Evolutionary conservation across 805 yeast genomes (phyloP).

Genomic region (Candida tallmaniae): DNA sequence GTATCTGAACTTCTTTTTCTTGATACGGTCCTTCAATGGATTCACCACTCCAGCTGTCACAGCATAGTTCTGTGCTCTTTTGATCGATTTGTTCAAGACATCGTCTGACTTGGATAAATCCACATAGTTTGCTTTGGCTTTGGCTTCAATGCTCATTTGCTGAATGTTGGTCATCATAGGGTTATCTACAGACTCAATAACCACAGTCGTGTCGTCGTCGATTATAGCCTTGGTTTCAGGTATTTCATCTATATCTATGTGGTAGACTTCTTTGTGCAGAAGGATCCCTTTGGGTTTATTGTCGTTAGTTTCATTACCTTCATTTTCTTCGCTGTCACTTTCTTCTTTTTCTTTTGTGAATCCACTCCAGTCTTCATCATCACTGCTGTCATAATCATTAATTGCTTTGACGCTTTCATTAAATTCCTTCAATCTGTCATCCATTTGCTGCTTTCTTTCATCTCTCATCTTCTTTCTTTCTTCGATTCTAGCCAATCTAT

Average conservation of each 20-base stretch:
- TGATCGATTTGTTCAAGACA: slow-evolving; percentile 68
- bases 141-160: slow-evolving; percentile 30
- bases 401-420: slow-evolving; percentile 39
- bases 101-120: slow-evolving; percentile 63
- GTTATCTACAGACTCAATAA: slow-evolving; percentile 41
- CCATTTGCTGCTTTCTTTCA: slow-evolving; percentile 63
- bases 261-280: slow-evolving; percentile 40
- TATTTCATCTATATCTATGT: slow-evolving; percentile 21
- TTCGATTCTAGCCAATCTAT: slow-evolving; percentile 63
- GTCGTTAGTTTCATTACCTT: slow-evolving; percentile 11
- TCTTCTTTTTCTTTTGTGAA: slow-evolving; percentile 21
- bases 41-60: slow-evolving; percentile 51
- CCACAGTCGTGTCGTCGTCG: slow-evolving; percentile 41
- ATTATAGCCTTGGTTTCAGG: slow-evolving; percentile 32
- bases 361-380: slow-evolving; percentile 39
- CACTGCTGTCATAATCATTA: slow-evolving; percentile 17
- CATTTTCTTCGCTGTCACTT: slow-evolving; percentile 11
- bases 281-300: slow-evolving; percentile 34
- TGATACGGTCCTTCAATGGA: slow-evolving; percentile 24
- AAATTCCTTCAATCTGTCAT: slow-evolving; percentile 57
- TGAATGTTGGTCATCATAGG: slow-evolving; percentile 33
- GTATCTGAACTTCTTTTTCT: slow-evolving; percentile 73
- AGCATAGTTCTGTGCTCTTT: slow-evolving; percentile 82
- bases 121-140: slow-evolving; percentile 67
- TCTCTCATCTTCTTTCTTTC: slow-evolving; percentile 70